Evolutionary conservation across 208 protist genomes (phyloP).

Genomic region (Vickermania spadyakhi): DNA sequence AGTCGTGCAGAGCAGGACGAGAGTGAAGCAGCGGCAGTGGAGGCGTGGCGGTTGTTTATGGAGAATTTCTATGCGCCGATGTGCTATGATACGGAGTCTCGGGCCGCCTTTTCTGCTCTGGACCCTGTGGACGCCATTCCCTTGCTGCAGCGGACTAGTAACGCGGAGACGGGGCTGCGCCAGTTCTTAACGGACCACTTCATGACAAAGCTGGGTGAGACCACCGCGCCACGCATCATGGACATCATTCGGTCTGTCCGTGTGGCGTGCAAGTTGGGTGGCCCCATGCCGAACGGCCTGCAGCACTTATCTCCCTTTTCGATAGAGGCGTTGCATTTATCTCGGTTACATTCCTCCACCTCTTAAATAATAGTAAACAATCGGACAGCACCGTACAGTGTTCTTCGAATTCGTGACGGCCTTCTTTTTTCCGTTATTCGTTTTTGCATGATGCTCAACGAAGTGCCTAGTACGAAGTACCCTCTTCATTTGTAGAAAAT

Average conservation of each 20-base stretch:
- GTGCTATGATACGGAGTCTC: background rate
- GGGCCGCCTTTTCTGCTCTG: background rate
- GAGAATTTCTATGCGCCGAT: background rate
- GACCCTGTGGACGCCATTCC: background rate
- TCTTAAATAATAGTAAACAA: too few species aligned
- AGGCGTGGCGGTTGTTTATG: background rate
- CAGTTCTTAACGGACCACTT: background rate
- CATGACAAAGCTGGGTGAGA: background rate
- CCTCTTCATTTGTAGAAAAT: too few species aligned
- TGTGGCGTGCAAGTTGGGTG: background rate
- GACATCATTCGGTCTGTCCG: background rate
- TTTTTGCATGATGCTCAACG: too few species aligned
- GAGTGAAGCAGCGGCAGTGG: background rate
- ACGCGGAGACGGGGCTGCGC: background rate
- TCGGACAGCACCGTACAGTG: too few species aligned
- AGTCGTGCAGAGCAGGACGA: background rate
- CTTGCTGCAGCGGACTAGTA: background rate
- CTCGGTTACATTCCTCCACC: background rate
- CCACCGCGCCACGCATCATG: background rate
- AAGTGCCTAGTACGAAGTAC: too few species aligned
- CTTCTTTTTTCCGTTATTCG: too few species aligned
- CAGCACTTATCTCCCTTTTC: background rate
- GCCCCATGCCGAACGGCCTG: background rate
- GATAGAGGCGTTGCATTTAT: background rate
- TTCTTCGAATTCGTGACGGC: too few species aligned